Percentiles rank a stretch among this genome's conserved stretches.
These are phyloP conservation scores for Mycena floridula DNA, from an alignment of 768 basidiomycete genomes.

Conservation along the genomic window DNA sequence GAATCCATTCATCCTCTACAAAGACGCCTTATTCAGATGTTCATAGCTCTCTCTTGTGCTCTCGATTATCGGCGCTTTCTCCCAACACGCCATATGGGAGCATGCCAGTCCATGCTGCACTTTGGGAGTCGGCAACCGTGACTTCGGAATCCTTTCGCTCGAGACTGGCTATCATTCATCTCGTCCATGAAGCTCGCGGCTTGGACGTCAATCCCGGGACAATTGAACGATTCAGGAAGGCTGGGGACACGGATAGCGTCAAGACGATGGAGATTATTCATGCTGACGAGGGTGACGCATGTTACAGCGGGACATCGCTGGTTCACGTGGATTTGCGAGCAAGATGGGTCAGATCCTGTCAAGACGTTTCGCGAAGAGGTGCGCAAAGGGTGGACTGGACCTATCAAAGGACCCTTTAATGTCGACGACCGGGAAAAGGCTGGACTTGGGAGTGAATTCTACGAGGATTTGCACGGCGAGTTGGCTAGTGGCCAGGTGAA, in stretches of 20 bases:
- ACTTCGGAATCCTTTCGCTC: constrained; percentile 65
- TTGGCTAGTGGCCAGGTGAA: too few relatives aligned
- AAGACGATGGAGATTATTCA: constrained; percentile 70
- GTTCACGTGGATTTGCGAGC: constrained; percentile 72
- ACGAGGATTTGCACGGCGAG: constrained; percentile 64
- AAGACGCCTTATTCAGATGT: background rate
- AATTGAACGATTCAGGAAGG: constrained; percentile 63
- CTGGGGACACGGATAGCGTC: constrained; percentile 63
- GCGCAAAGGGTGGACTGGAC: constrained; percentile 60
- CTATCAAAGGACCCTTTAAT: constrained; percentile 81
- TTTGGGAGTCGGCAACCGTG: constrained; percentile 73
- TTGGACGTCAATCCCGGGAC: constrained; percentile 80
- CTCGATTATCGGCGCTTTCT: constrained; percentile 54
- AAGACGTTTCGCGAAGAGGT: constrained; percentile 68
- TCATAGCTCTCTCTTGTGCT: constrained; percentile 47
- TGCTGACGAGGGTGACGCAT: constrained; percentile 74
- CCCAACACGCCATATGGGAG: constrained; percentile 68
- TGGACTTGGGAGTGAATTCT: constrained; percentile 66
- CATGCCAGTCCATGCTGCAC: constrained; percentile 66
- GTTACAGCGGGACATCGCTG: constrained; percentile 79
- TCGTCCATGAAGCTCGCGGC: constrained; percentile 81
- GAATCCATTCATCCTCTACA: constrained; percentile 4
- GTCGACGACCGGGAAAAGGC: constrained; percentile 65
- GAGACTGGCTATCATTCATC: constrained; percentile 77
- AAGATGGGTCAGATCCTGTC: constrained; percentile 50